These are phyloP conservation scores for Lunasporangiospora selenospora DNA, from an alignment of 192 early-diverging fungal genomes.

Conservation along the genomic window DNA sequence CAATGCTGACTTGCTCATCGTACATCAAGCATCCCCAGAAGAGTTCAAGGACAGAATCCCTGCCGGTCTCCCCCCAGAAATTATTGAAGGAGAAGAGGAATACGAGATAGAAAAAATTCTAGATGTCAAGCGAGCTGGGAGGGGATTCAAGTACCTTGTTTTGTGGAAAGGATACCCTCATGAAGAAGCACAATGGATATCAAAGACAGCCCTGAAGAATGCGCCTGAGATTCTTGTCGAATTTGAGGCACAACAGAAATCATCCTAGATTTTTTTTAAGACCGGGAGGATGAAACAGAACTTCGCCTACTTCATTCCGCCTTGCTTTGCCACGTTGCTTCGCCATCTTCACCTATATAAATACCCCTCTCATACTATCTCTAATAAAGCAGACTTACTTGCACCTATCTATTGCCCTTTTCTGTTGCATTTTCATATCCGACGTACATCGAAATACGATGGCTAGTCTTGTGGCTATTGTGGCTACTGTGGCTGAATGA, in stretches of 20 bases:
- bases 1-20: not conserved
- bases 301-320: no score
- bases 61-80: not conserved
- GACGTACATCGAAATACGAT: no score
- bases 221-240: not conserved
- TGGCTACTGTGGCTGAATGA: no score
- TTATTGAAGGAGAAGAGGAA: not conserved
- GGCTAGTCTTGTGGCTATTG: no score
- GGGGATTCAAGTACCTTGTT: not conserved
- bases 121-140: not conserved
- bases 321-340: no score
- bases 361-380: no score
- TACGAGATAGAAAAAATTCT: not conserved
- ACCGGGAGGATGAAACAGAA: constrained; percentile 2
- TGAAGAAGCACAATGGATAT: not conserved
- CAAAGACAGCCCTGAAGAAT: not conserved
- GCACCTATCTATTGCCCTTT: no score
- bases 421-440: no score
- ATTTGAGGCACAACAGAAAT: not conserved
- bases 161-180: constrained; percentile 4
- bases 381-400: no score
- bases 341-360: no score
- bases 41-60: not conserved
- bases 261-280: not conserved
- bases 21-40: not conserved